Percentiles rank a stretch among this genome's conserved stretches.
phyloP scores from a whole-genome alignment of 768 basidiomycete species.

The Suillus hirtellus region DNA sequence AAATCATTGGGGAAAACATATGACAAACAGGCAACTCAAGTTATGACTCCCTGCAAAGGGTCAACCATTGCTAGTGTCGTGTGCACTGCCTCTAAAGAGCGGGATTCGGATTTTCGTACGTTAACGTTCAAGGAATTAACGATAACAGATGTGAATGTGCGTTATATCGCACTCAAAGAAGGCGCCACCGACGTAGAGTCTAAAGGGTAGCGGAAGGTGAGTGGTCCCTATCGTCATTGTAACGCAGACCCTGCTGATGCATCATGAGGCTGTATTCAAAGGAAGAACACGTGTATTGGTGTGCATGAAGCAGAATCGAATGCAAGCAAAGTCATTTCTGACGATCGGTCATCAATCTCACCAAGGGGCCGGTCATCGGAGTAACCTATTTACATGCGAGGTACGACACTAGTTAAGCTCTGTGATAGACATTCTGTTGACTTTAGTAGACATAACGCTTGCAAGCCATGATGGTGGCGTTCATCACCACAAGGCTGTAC shows the following conservation, averaged over 20 bases:
- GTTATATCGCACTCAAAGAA: constrained; percentile 54
- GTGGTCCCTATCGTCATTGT: constrained; percentile 13
- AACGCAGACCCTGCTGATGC: neutral
- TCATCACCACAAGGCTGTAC: constrained; percentile 4
- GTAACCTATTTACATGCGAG: neutral
- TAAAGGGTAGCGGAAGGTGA: constrained; percentile 48
- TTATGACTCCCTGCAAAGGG: constrained; percentile 75
- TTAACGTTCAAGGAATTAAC: constrained; percentile 56
- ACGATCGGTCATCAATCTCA: constrained; percentile 2
- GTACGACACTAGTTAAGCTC: neutral
- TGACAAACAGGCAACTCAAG: constrained; percentile 53
- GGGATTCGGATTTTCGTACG: constrained; percentile 51
- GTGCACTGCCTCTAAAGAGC: constrained; percentile 1
- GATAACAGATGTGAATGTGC: constrained; percentile 53
- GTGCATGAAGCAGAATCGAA: neutral
- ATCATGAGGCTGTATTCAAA: constrained; percentile 1
- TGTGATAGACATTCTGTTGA: neutral
- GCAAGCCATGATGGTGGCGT: neutral
- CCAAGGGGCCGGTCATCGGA: neutral
- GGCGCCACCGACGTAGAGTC: constrained; percentile 54
- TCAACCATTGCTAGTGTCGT: constrained; percentile 24
- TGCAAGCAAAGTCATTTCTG: neutral
- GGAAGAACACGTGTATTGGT: neutral
- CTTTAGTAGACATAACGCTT: neutral
- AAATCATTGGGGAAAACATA: constrained; percentile 50